phyloP scores from a whole-genome alignment of 495 filamentous ascomycete genomes.

The Chaetomium fimeti region DNA sequence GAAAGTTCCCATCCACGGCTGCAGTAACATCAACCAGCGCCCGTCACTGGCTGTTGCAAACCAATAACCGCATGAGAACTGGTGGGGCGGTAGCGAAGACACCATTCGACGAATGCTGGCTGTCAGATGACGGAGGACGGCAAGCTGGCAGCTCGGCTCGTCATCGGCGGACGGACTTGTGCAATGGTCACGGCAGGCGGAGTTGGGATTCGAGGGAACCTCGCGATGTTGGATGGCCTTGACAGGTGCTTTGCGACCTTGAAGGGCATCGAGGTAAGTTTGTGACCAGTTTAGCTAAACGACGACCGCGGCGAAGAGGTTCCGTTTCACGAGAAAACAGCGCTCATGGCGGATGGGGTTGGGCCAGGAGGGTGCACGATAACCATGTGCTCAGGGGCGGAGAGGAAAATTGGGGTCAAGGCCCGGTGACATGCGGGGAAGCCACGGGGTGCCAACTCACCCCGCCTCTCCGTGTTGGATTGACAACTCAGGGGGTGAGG shows the following conservation, averaged over 20 bases:
- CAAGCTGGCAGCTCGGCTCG: not conserved
- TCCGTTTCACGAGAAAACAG: not conserved
- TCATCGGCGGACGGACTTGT: slow-evolving; percentile 3
- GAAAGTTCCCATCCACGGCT: not conserved
- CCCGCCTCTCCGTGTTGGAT: not conserved
- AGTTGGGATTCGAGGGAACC: not conserved
- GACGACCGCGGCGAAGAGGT: not conserved
- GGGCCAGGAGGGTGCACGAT: too few relatives aligned
- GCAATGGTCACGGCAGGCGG: not conserved
- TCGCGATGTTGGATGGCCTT: not conserved
- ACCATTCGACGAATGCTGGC: not conserved
- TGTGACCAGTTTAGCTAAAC: not conserved
- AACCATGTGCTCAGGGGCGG: too few relatives aligned
- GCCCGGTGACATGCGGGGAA: not conserved
- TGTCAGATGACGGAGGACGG: not conserved
- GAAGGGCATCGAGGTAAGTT: not conserved
- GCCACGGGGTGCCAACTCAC: not conserved
- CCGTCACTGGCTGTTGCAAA: slow-evolving; percentile 1
- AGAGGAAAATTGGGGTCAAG: not conserved
- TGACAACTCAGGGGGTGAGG: not conserved
- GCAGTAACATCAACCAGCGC: slow-evolving; percentile 9
- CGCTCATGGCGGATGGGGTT: not conserved
- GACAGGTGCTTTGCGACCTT: not conserved
- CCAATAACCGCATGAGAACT: slow-evolving; percentile 3
- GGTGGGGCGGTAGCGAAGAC: not conserved